phyloP scores from a whole-genome alignment of 495 filamentous ascomycete species.

The Penicillium macrosclerotiorum region DNA sequence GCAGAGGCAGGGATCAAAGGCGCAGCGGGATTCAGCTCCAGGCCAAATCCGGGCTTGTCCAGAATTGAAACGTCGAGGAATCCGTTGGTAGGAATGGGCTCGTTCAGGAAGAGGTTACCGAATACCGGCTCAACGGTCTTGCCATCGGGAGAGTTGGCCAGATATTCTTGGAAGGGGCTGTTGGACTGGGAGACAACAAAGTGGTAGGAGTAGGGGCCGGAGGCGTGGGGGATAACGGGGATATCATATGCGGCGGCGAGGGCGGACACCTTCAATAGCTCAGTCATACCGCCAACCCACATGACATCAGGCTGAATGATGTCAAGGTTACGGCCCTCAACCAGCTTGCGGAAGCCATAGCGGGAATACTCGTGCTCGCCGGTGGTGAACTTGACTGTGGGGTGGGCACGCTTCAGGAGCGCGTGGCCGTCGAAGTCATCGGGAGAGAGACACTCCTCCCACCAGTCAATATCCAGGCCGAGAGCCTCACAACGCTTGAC shows the following conservation, averaged over 20 bases:
- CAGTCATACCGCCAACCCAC: slow-evolving; percentile 93
- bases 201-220: slow-evolving; percentile 91
- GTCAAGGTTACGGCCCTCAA: slow-evolving; percentile 87
- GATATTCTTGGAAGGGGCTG: slow-evolving; percentile 90
- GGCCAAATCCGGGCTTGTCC: slow-evolving; percentile 87
- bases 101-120: slow-evolving; percentile 85
- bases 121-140: slow-evolving; percentile 87
- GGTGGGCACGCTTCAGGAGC: slow-evolving; percentile 83
- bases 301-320: slow-evolving; percentile 95
- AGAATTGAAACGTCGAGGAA: slow-evolving; percentile 73
- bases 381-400: slow-evolving; percentile 89
- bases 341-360: slow-evolving; percentile 90
- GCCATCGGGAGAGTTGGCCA: slow-evolving; percentile 87
- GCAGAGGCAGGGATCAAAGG: slow-evolving; percentile 69
- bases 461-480: slow-evolving; percentile 90
- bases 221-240: slow-evolving; percentile 90
- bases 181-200: slow-evolving; percentile 89
- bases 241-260: slow-evolving; percentile 91
- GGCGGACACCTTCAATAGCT: slow-evolving; percentile 83
- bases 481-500: slow-evolving; percentile 74
- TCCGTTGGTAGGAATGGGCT: slow-evolving; percentile 81
- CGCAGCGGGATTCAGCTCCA: slow-evolving; percentile 80
- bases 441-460: slow-evolving; percentile 87
- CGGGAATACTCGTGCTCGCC: slow-evolving; percentile 92
- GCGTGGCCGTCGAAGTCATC: slow-evolving; percentile 90